These are phyloP conservation scores for Candida nemodendra DNA, from an alignment of 805 yeast species.

Conservation along the genomic window DNA sequence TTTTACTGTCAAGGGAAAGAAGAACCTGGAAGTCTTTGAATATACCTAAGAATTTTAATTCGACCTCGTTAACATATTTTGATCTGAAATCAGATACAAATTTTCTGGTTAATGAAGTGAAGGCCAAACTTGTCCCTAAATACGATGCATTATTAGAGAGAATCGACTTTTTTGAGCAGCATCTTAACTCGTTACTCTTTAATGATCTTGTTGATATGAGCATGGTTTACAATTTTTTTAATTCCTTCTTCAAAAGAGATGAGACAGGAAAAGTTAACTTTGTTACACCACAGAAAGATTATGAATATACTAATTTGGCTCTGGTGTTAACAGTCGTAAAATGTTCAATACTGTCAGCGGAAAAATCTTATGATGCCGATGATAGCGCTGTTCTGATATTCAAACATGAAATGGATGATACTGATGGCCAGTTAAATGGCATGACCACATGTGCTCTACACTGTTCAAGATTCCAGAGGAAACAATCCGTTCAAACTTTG, in stretches of 20 bases:
- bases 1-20: conserved; percentile 8
- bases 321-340: conserved; percentile 16
- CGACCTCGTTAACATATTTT: neutral
- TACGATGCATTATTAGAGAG: conserved; percentile 24
- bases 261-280: conserved; percentile 5
- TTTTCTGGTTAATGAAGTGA: conserved; percentile 6
- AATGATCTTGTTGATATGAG: conserved; percentile 14
- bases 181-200: conserved; percentile 16
- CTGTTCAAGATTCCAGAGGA: conserved; percentile 12
- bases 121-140: conserved; percentile 11
- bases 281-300: conserved; percentile 8
- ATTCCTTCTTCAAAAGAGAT: conserved; percentile 9
- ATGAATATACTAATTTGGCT: conserved; percentile 17
- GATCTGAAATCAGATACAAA: conserved; percentile 3
- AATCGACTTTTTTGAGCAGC: conserved; percentile 14
- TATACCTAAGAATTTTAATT: neutral
- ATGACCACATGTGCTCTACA: conserved; percentile 8
- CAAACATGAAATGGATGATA: conserved; percentile 6
- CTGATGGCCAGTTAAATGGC: neutral
- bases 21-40: conserved; percentile 18
- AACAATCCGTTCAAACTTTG: conserved; percentile 17
- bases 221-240: conserved; percentile 8
- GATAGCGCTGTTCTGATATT: neutral
- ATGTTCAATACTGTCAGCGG: conserved; percentile 3
- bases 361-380: neutral